phyloP scores from a whole-genome alignment of 2,329 filamentous ascomycete species.

The Knoxdaviesia capensis region DNA sequence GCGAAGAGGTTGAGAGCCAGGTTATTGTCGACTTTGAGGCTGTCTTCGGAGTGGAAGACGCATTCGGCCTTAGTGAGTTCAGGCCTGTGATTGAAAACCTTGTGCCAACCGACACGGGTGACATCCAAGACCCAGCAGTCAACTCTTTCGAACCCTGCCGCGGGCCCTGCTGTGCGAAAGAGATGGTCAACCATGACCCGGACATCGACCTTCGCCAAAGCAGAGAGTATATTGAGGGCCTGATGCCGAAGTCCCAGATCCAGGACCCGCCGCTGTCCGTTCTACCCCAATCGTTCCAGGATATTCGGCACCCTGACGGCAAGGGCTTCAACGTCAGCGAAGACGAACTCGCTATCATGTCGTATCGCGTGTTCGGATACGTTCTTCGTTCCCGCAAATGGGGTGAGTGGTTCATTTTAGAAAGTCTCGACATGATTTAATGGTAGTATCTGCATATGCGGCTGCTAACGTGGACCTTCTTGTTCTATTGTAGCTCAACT shows the following conservation, averaged over 20 bases:
- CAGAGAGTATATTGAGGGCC: no score
- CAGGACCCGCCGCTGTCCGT: background rate
- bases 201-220: background rate
- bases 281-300: background rate
- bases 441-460: background rate
- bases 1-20: constrained; percentile 12
- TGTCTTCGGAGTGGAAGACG: constrained; percentile 6
- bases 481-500: background rate
- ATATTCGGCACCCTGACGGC: background rate
- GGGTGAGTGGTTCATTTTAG: constrained; percentile 9
- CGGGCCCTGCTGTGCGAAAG: background rate
- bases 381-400: constrained; percentile 13
- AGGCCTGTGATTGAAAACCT: no score
- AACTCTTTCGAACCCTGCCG: background rate
- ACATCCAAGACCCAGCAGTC: no score
- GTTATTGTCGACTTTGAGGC: constrained; percentile 13
- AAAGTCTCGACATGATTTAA: constrained; percentile 1
- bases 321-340: constrained; percentile 3
- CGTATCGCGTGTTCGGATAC: constrained; percentile 14
- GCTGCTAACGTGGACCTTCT: background rate
- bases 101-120: no score
- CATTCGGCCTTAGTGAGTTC: no score
- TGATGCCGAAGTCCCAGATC: background rate
- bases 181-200: background rate
- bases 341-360: constrained; percentile 12